phyloP scores from a whole-genome alignment of 768 basidiomycete species.

The Lactarius trivialis region DNA sequence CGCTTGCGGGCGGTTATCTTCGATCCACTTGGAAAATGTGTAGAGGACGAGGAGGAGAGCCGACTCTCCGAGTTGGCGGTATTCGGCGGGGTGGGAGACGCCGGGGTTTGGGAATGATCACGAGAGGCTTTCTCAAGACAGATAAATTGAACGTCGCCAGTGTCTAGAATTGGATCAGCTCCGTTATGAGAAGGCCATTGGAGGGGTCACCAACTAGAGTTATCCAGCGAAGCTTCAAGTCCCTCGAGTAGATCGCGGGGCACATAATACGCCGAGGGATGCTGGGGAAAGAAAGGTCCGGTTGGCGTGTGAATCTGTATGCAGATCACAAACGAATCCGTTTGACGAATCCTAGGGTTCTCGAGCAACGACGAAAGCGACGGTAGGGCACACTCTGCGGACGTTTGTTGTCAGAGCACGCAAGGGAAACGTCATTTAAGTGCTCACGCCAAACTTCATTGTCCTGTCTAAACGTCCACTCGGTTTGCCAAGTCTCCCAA shows the following conservation, averaged over 20 bases:
- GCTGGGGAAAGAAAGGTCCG: constrained; percentile 52
- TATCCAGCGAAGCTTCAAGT: constrained; percentile 65
- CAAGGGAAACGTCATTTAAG: background rate
- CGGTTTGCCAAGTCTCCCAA: constrained; percentile 66
- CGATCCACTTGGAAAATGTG: constrained; percentile 36
- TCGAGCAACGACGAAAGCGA: constrained; percentile 53
- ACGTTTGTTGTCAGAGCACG: background rate
- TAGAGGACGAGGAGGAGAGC: constrained; percentile 36
- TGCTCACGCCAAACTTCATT: constrained; percentile 67
- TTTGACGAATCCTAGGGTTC: constrained; percentile 49
- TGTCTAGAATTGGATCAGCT: constrained; percentile 36
- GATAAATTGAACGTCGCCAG: constrained; percentile 71
- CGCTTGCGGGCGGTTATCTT: constrained; percentile 60
- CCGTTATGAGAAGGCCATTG: background rate
- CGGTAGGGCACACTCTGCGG: constrained; percentile 57
- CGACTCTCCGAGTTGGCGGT: constrained; percentile 30
- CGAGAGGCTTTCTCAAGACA: constrained; percentile 52
- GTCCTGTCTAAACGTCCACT: constrained; percentile 64
- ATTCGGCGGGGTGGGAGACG: constrained; percentile 28
- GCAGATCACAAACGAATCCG: constrained; percentile 66
- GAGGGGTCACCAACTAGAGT: constrained; percentile 43
- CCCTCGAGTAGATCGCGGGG: constrained; percentile 63
- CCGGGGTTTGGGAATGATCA: constrained; percentile 25
- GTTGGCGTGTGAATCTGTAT: constrained; percentile 63
- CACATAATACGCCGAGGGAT: constrained; percentile 58